Conservation (phyloP, 108 stramenopile genomes). For the Chaetoceros tenuissimus region DNA sequence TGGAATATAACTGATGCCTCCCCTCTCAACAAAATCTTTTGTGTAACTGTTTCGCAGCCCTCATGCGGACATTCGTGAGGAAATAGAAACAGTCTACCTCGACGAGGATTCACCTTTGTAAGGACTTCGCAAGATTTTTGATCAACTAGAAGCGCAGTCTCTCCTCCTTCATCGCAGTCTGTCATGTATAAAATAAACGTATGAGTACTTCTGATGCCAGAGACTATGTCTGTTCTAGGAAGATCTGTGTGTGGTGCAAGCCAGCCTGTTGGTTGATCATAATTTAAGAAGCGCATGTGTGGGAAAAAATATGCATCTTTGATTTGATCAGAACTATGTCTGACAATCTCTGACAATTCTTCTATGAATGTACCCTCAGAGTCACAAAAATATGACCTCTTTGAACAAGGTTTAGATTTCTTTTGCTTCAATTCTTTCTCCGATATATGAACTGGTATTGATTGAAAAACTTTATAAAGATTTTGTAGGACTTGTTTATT, state of each 20-base stretch:
- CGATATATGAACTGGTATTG: conserved; percentile 31
- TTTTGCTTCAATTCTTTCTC: conserved; percentile 27
- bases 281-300: conserved; percentile 68
- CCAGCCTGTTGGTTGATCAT: conserved; percentile 28
- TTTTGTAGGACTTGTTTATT: conserved; percentile 22
- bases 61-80: conserved; percentile 68
- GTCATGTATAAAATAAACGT: conserved; percentile 70
- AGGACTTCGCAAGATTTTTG: too few species aligned
- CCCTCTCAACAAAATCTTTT: conserved; percentile 64
- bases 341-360: conserved; percentile 8
- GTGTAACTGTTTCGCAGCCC: conserved; percentile 46
- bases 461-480: conserved; percentile 30
- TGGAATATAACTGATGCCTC: too few species aligned
- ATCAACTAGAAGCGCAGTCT: conserved; percentile 59
- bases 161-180: conserved; percentile 52
- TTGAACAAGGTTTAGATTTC: conserved; percentile 16
- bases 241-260: conserved; percentile 72
- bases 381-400: conserved; percentile 69
- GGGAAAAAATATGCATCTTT: conserved; percentile 33
- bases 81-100: conserved; percentile 59
- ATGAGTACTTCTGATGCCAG: conserved; percentile 50
- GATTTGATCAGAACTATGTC: neutral
- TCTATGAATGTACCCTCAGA: conserved; percentile 26
- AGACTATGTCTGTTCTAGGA: conserved; percentile 37
- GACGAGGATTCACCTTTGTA: conserved; percentile 37